Conservation (phyloP, 306 rosid genomes). For the Urtica urens region DNA sequence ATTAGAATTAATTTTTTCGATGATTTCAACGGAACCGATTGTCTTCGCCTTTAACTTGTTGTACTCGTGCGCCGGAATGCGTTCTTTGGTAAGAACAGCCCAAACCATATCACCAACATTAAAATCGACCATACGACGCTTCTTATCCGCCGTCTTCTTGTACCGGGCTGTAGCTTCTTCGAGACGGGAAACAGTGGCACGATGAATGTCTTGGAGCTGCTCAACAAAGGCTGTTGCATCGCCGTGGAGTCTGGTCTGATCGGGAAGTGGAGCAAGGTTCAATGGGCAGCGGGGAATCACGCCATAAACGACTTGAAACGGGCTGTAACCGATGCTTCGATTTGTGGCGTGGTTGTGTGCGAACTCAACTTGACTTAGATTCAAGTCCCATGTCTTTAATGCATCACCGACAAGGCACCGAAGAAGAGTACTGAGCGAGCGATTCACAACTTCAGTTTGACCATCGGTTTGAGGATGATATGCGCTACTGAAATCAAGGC, state of each 20-base stretch:
- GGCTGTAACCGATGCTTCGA: too few relatives aligned
- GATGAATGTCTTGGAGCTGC: not conserved
- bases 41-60: not conserved
- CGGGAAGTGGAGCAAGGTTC: not conserved
- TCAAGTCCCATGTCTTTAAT: not conserved
- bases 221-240: not conserved
- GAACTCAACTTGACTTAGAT: not conserved
- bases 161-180: not conserved
- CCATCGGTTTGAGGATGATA: slow-evolving; percentile 1
- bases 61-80: too few relatives aligned
- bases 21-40: not conserved
- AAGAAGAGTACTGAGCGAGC: not conserved
- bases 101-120: too few relatives aligned
- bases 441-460: not conserved
- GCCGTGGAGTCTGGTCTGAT: not conserved
- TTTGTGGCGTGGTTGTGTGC: not conserved
- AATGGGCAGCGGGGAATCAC: not conserved
- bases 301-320: not conserved
- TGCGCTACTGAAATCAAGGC: not conserved
- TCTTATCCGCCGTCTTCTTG: not conserved
- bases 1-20: not conserved
- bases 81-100: too few relatives aligned
- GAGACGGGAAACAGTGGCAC: not conserved
- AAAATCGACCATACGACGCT: not conserved
- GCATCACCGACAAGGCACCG: not conserved